phyloP scores from a whole-genome alignment of 176 grass and related monocot species.

The Ananas comosus region DNA sequence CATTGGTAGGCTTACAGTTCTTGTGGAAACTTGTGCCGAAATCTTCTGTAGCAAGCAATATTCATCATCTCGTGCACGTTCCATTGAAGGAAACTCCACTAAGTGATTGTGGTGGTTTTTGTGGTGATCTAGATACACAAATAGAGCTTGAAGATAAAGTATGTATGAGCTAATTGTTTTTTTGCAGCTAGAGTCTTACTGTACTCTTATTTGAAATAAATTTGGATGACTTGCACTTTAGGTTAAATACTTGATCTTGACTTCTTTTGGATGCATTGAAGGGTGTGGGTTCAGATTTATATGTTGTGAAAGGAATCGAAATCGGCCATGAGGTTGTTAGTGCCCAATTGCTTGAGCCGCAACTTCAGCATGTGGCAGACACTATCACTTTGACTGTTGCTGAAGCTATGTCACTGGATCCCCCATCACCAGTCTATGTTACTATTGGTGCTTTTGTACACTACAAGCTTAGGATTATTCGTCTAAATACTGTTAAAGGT shows the following conservation, averaged over 20 bases:
- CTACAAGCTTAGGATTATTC: slow-evolving; percentile 76
- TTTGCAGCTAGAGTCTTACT: background rate
- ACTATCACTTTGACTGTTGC: slow-evolving; percentile 76
- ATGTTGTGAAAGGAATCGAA: slow-evolving; percentile 72
- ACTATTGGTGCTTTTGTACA: slow-evolving; percentile 64
- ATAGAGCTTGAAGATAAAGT: slow-evolving; percentile 90
- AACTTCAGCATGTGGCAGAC: slow-evolving; percentile 74
- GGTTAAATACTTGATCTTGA: slow-evolving; percentile 1
- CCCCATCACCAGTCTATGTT: slow-evolving; percentile 81
- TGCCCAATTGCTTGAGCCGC: slow-evolving; percentile 66
- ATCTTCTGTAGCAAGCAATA: slow-evolving; percentile 35
- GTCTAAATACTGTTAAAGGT: slow-evolving; percentile 68
- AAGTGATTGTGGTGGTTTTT: slow-evolving; percentile 86
- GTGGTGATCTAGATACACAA: slow-evolving; percentile 75
- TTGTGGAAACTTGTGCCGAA: slow-evolving; percentile 70
- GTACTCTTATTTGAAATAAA: slow-evolving; percentile 8
- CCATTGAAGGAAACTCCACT: slow-evolving; percentile 89
- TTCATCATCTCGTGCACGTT: slow-evolving; percentile 75
- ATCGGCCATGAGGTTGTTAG: slow-evolving; percentile 84
- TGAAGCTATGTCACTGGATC: slow-evolving; percentile 92
- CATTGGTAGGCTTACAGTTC: slow-evolving; percentile 82
- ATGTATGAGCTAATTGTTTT: slow-evolving; percentile 23
- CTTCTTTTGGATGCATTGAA: slow-evolving; percentile 20
- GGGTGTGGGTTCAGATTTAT: slow-evolving; percentile 86
- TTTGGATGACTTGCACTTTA: slow-evolving; percentile 20